Conservation (phyloP, 805 yeast species). For the Monosporozyma aerobia region DNA sequence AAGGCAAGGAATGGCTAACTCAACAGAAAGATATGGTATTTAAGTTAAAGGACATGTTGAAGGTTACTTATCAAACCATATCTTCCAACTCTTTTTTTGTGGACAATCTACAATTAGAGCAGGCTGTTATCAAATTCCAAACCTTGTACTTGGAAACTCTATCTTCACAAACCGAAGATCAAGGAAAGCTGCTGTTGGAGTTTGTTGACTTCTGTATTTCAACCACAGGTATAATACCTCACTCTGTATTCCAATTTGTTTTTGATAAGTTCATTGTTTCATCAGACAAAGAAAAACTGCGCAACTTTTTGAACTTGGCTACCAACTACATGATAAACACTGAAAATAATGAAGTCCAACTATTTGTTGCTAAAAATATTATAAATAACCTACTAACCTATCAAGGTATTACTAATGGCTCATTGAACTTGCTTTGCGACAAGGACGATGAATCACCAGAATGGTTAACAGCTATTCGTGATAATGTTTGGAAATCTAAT, state of each 20-base stretch:
- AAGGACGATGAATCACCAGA: slow-evolving; percentile 24
- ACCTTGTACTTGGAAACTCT: slow-evolving; percentile 34
- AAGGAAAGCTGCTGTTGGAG: slow-evolving; percentile 30
- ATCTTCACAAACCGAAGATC: slow-evolving; percentile 29
- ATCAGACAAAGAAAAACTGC: slow-evolving; percentile 38
- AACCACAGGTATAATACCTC: slow-evolving; percentile 21
- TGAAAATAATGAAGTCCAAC: slow-evolving; percentile 43
- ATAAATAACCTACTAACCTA: slow-evolving; percentile 57
- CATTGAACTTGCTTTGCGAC: slow-evolving; percentile 37
- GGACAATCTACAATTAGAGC: slow-evolving; percentile 59
- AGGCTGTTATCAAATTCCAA: slow-evolving; percentile 59
- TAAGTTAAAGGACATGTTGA: slow-evolving; percentile 23
- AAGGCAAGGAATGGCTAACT: slow-evolving; percentile 51
- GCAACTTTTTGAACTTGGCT: slow-evolving; percentile 42
- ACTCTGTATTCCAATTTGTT: slow-evolving; percentile 46
- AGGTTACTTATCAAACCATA: slow-evolving; percentile 18
- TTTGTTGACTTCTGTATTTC: slow-evolving; percentile 31
- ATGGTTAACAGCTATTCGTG: slow-evolving; percentile 60
- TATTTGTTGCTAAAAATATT: slow-evolving; percentile 52
- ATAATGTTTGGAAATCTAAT: slow-evolving; percentile 63
- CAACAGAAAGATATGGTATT: slow-evolving; percentile 32
- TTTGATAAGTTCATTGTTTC: slow-evolving; percentile 47
- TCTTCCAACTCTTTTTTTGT: slow-evolving; percentile 22
- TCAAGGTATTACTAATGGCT: slow-evolving; percentile 45
- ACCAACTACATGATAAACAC: slow-evolving; percentile 42